Evolutionary conservation across 176 grass and related monocot species (phyloP).

Genomic region (Pontederia crassipes): DNA sequence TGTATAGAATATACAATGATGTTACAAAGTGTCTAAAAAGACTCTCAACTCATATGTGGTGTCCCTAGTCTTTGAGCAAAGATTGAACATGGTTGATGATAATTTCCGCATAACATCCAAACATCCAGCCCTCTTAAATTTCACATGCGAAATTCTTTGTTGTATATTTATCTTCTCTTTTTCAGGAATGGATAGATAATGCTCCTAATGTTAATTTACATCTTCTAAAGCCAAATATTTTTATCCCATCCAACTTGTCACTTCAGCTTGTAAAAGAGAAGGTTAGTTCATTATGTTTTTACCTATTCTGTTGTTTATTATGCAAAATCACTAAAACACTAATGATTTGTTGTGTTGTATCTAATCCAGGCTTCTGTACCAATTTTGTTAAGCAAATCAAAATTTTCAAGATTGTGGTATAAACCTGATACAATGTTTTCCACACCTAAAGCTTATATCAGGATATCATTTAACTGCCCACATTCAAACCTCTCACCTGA

Average conservation of each 20-base stretch:
- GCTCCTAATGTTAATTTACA: constrained; percentile 62
- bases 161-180: background rate
- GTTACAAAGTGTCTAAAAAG: too few relatives aligned
- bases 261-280: constrained; percentile 61
- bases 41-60: too few relatives aligned
- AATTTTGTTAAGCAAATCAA: constrained; percentile 62
- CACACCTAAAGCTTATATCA: constrained; percentile 72
- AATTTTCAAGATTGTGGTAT: constrained; percentile 85
- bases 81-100: background rate
- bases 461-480: constrained; percentile 88
- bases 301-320: constrained; percentile 19
- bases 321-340: constrained; percentile 4
- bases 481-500: constrained; percentile 59
- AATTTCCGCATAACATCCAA: too few relatives aligned
- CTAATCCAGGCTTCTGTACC: constrained; percentile 55
- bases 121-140: background rate
- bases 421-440: constrained; percentile 77
- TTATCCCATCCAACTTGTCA: constrained; percentile 72
- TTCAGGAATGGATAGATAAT: constrained; percentile 56
- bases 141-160: background rate
- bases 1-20: too few relatives aligned
- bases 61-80: background rate
- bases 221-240: constrained; percentile 83
- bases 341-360: background rate
- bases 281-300: constrained; percentile 28